These are phyloP conservation scores for Solanum ahanhuiri DNA, from an alignment of 257 asterid genomes.

Conservation along the genomic window DNA sequence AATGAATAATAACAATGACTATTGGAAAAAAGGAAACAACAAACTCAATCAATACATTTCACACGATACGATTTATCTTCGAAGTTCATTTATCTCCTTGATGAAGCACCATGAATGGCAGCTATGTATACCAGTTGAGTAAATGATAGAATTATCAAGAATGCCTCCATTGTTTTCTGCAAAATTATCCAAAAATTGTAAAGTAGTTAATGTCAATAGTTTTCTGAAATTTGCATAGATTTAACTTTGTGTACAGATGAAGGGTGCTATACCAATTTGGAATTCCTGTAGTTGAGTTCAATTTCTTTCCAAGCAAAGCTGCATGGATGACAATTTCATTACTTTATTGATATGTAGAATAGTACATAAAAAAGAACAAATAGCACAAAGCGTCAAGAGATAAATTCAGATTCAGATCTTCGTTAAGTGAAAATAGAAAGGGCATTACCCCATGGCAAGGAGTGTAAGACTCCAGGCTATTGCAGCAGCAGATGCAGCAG, in stretches of 20 bases:
- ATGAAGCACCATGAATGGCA: conserved; percentile 55
- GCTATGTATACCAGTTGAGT: conserved; percentile 70
- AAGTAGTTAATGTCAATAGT: background rate
- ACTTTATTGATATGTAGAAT: background rate
- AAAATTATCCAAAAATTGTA: background rate
- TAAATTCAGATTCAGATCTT: background rate
- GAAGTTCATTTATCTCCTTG: conserved; percentile 27
- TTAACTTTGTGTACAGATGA: background rate
- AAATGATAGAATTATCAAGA: conserved; percentile 61
- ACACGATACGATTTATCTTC: background rate
- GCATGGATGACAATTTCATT: background rate
- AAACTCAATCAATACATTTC: conserved; percentile 4
- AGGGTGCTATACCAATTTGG: conserved; percentile 44
- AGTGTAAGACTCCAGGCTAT: conserved; percentile 79
- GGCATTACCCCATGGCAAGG: conserved; percentile 83
- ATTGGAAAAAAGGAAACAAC: background rate
- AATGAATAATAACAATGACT: background rate
- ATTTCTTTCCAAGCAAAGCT: conserved; percentile 88
- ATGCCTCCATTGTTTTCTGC: conserved; percentile 96
- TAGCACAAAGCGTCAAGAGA: background rate
- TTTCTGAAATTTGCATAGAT: background rate
- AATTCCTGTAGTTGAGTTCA: conserved; percentile 37
- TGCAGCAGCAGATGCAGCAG: conserved; percentile 58
- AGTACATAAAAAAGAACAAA: background rate
- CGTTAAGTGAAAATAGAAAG: background rate